Percentiles rank a stretch among this genome's conserved stretches.
Evolutionary conservation across 169 alveolate species (phyloP).

Genomic region (Plasmodium blacklocki): DNA sequence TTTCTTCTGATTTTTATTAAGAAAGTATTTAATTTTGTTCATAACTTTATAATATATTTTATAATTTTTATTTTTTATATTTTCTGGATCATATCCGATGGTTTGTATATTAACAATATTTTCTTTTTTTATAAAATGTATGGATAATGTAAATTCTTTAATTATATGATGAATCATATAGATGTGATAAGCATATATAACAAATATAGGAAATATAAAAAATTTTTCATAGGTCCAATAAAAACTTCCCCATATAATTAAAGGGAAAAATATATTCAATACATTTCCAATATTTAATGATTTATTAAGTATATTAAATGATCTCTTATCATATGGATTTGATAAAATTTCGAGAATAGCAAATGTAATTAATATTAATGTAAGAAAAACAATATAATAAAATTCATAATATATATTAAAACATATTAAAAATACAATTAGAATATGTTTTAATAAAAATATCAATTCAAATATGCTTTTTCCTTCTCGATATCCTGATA

Average conservation of each 20-base stretch:
- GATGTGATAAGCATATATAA: conserved; percentile 36
- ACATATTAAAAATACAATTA: conserved; percentile 24
- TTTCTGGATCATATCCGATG: conserved; percentile 11
- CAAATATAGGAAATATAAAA: conserved; percentile 24
- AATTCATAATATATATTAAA: conserved; percentile 34
- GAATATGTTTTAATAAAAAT: conserved; percentile 43
- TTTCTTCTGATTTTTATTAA: conserved; percentile 44
- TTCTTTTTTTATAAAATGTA: conserved; percentile 13
- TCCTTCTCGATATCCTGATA: conserved; percentile 73
- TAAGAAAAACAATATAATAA: conserved; percentile 45
- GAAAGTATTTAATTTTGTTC: conserved; percentile 53
- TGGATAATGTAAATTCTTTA: conserved; percentile 48
- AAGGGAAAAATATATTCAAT: conserved; percentile 44
- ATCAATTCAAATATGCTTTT: conserved; percentile 56
- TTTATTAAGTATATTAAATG: conserved; percentile 68
- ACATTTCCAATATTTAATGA: conserved; percentile 47
- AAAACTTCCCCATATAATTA: conserved; percentile 67
- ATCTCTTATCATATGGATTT: conserved; percentile 70
- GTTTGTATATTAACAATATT: conserved; percentile 23
- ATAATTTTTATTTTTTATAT: conserved; percentile 46
- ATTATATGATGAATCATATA: conserved; percentile 52
- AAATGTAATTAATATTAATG: conserved; percentile 45
- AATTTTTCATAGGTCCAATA: conserved; percentile 54
- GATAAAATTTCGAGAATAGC: conserved; percentile 49
- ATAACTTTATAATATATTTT: conserved; percentile 58